These are phyloP conservation scores for Neofusicoccum umdonicola DNA, from an alignment of 2,329 filamentous ascomycete genomes.

Conservation along the genomic window DNA sequence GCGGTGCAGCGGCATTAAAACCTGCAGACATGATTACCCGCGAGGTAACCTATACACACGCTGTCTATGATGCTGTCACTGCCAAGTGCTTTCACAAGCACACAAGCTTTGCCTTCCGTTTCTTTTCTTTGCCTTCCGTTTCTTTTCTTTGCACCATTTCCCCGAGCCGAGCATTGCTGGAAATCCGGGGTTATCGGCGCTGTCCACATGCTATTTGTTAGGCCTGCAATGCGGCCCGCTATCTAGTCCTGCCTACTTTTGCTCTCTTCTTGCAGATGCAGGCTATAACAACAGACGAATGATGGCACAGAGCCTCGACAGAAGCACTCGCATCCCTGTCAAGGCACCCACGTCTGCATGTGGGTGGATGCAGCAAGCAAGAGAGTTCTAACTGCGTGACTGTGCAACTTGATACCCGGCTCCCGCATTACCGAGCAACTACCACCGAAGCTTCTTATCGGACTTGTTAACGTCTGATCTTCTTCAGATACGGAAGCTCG, in stretches of 20 bases:
- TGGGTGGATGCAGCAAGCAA: neutral
- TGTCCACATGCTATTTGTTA: too few species aligned
- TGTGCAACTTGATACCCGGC: neutral
- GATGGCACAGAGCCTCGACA: neutral
- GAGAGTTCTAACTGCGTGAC: neutral
- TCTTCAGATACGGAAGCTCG: neutral
- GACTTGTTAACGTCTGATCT: neutral
- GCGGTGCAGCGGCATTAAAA: neutral
- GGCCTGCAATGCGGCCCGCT: too few species aligned
- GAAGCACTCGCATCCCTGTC: neutral
- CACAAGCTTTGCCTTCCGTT: neutral
- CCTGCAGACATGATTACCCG: neutral
- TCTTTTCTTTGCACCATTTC: neutral
- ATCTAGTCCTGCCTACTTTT: too few species aligned
- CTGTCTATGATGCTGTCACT: neutral
- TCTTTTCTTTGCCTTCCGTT: neutral
- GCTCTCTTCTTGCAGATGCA: neutral
- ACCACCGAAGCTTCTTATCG: neutral
- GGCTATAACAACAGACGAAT: neutral
- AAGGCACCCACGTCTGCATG: neutral
- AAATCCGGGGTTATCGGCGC: neutral
- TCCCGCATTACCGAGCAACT: neutral
- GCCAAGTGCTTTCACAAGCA: neutral
- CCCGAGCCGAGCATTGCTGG: neutral
- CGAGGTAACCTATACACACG: neutral